Evolutionary conservation across 2,329 filamentous ascomycete genomes (phyloP), one percentile per base, ranked within the genome.

Genomic region (Grosmannia clavigera): DNA sequence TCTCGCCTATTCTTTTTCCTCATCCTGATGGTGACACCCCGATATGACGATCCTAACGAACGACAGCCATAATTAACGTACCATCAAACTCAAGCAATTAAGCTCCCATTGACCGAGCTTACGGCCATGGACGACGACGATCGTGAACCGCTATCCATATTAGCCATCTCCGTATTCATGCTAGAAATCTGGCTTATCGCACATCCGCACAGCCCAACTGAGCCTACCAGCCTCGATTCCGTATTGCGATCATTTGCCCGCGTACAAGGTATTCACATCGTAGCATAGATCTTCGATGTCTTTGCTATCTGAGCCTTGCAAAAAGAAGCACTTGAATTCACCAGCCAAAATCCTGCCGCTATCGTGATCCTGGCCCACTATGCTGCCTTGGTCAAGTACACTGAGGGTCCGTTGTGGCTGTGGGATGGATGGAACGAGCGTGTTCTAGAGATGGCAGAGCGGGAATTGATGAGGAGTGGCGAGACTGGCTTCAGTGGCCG

Each of bases 341-440:
- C 5, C 33, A 43, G 54, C 5, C 54, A 35, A 19, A 35, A 56
- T 27, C 54, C 54, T 29, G 54, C 46, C 22, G 54, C 35, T n/a
- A 43, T 56, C 22, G 35, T 56, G 11, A 56, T 56, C 22, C 33
- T 56, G 25, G 35, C 35, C 35, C 54, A 56, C 54, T 56, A 35
- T 56, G 54, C 54, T 43, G 54, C 54, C 35, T 56, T 56, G 54
- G 54, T 27, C 35, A 56, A 56, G 54, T 29, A 35, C 54, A 27
- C 54, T 22, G 54, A 56, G 54, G 54, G n/a, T 22, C 54, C 54
- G 54, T 43, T 22, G 35, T 56, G 54, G 54, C 22, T 56, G 22
- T 56, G 54, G 54, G 54, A 56, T 25, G 54, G 54, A 56, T 56
- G 54, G 54, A 43, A 35, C 35, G 54, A 56, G 35, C 54, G 54